Percentiles rank a stretch among this genome's conserved stretches.
Conservation (phyloP, 1,284 basidiomycete species). For the Stereum hirsutum region DNA sequence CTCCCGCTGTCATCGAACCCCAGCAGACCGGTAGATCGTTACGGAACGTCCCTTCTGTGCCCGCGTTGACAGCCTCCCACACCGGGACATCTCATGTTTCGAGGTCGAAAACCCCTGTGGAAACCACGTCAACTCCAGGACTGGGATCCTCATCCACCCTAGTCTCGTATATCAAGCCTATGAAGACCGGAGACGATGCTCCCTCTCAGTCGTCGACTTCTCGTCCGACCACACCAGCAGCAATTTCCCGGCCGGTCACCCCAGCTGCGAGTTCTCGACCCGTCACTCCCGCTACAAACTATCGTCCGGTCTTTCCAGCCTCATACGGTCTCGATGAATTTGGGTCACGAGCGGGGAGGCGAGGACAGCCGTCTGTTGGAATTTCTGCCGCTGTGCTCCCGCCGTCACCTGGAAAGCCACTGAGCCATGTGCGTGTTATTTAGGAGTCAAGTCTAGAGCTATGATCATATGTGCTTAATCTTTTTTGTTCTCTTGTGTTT, state of each 20-base stretch:
- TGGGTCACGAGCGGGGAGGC: conserved; percentile 33
- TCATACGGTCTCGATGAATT: conserved; percentile 42
- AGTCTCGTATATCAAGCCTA: conserved; percentile 42
- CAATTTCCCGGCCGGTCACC: no score
- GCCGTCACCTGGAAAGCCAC: conserved; percentile 43
- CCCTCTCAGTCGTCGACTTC: conserved; percentile 12
- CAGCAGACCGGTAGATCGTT: conserved; percentile 7
- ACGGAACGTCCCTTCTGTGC: conserved; percentile 6
- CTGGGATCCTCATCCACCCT: conserved; percentile 40
- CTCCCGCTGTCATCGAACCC: conserved; percentile 3
- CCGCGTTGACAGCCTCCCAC: conserved; percentile 11
- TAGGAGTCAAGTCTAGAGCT: conserved; percentile 35
- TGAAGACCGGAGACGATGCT: conserved; percentile 36
- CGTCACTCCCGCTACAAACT: no score
- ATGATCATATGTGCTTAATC: conserved; percentile 16
- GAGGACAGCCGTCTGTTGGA: conserved; percentile 18
- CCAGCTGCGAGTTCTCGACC: no score
- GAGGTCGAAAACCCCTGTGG: conserved; percentile 5
- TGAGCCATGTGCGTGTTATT: conserved; percentile 79
- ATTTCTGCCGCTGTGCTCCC: no score
- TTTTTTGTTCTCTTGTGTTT: conserved; percentile 16
- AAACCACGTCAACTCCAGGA: conserved; percentile 16
- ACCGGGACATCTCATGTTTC: conserved; percentile 11
- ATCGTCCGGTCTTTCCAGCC: conserved; percentile 9
- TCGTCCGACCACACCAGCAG: conserved; percentile 12